Evolutionary conservation across 192 early-diverging fungal species (phyloP).

Genomic region (Coemansia guatemalensis): DNA sequence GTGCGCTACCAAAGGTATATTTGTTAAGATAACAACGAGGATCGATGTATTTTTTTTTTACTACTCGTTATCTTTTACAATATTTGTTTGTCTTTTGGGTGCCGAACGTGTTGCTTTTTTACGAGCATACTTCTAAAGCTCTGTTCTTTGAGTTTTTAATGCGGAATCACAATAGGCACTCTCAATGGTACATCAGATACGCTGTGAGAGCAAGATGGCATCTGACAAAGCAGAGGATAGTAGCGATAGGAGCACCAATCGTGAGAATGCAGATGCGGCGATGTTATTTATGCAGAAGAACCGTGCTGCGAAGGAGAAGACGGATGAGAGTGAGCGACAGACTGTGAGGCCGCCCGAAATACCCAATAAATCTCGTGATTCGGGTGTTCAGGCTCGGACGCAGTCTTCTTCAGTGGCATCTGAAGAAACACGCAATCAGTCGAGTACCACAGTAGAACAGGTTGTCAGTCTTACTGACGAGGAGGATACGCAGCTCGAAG

Average conservation of each 20-base stretch:
- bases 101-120: background rate
- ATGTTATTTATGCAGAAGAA: conserved; percentile 22
- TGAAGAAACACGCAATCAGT: background rate
- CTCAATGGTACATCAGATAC: conserved; percentile 17
- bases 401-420: background rate
- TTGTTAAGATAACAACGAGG: background rate
- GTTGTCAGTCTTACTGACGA: conserved; percentile 14
- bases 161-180: background rate
- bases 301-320: background rate
- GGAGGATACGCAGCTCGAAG: conserved; percentile 33
- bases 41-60: background rate
- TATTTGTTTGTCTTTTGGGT: conserved; percentile 7
- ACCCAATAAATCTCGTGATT: background rate
- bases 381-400: background rate
- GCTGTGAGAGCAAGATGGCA: conserved; percentile 36
- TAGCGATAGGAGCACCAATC: background rate
- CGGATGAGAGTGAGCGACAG: conserved; percentile 17
- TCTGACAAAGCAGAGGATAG: background rate
- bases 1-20: conserved; percentile 4
- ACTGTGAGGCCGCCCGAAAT: conserved; percentile 26
- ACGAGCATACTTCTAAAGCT: conserved; percentile 6
- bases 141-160: background rate
- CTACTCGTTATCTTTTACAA: conserved; percentile 3
- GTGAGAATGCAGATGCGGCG: conserved; percentile 5
- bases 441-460: conserved; percentile 11